phyloP scores from a whole-genome alignment of 208 protist genomes.

The Crithidia acanthocephali region DNA sequence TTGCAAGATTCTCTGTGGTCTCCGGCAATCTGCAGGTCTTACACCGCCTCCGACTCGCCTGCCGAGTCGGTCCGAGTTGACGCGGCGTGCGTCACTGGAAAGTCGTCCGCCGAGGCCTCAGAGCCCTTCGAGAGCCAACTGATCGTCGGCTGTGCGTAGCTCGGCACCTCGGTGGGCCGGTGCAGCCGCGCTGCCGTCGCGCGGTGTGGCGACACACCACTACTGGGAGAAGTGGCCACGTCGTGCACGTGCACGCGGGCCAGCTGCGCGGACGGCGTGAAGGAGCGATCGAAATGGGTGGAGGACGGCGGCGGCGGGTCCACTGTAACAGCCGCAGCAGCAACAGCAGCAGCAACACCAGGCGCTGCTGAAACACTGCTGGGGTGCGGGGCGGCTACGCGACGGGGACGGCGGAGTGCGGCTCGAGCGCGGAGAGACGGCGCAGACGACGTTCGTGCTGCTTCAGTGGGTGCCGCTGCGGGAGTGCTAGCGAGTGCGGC shows the following conservation, averaged over 20 bases:
- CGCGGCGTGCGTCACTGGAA: constrained; percentile 11
- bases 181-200: background rate
- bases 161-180: constrained; percentile 26
- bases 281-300: background rate
- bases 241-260: constrained; percentile 2
- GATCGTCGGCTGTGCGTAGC: constrained; percentile 75
- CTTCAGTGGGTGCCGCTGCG: background rate
- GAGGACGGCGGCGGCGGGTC: background rate
- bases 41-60: background rate
- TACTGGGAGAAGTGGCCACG: background rate
- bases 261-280: constrained; percentile 16
- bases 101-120: constrained; percentile 38
- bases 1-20: too few species aligned
- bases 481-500: constrained; percentile 15
- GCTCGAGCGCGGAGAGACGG: too few species aligned
- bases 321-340: too few species aligned
- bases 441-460: too few species aligned
- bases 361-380: too few species aligned
- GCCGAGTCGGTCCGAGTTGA: constrained; percentile 1
- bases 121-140: constrained; percentile 74
- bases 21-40: too few species aligned
- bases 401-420: background rate
- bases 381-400: too few species aligned
- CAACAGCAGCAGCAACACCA: background rate
- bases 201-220: constrained; percentile 5